Percentiles rank a stretch among this genome's conserved stretches.
phyloP scores from a whole-genome alignment of 2,329 filamentous ascomycete species.

The Diplodia seriata region DNA sequence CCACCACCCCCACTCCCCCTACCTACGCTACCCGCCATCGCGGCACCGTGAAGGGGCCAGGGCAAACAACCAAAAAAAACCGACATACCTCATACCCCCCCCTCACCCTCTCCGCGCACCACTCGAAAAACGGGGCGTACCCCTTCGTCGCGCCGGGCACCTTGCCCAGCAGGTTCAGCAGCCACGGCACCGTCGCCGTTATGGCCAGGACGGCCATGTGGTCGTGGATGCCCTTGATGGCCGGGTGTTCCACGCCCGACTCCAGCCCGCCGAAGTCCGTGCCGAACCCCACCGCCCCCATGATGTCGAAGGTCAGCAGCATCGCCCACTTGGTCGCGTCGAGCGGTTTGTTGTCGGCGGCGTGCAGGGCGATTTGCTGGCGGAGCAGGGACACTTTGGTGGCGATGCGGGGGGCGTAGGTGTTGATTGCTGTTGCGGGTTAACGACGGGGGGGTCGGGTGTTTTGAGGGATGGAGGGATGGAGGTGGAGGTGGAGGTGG shows the following conservation, averaged over 20 bases:
- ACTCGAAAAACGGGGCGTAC: conserved; percentile 43
- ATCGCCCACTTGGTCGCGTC: conserved; percentile 46
- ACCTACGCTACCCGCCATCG: too few species aligned
- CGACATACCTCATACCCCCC: conserved; percentile 44
- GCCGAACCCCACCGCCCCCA: conserved; percentile 55
- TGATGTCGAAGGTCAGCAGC: conserved; percentile 58
- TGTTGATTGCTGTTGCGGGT: conserved; percentile 41
- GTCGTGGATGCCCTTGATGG: conserved; percentile 47
- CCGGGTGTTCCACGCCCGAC: conserved; percentile 39
- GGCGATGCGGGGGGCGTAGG: conserved; percentile 46
- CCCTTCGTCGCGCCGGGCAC: conserved; percentile 43
- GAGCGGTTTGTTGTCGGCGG: conserved; percentile 33
- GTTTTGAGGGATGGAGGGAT: too few species aligned
- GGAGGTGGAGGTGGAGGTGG: too few species aligned
- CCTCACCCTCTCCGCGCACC: conserved; percentile 41
- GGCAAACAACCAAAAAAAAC: too few species aligned
- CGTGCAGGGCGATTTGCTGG: conserved; percentile 38
- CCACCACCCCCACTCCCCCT: too few species aligned
- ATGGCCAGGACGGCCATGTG: conserved; percentile 46
- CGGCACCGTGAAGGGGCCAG: too few species aligned
- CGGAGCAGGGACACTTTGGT: conserved; percentile 41
- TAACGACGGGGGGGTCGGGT: too few species aligned
- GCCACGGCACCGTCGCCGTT: conserved; percentile 47
- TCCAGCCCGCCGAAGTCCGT: conserved; percentile 50
- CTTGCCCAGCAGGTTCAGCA: conserved; percentile 42